Conservation (phyloP, 108 stramenopile genomes). For the Skeletonema marinoi region DNA sequence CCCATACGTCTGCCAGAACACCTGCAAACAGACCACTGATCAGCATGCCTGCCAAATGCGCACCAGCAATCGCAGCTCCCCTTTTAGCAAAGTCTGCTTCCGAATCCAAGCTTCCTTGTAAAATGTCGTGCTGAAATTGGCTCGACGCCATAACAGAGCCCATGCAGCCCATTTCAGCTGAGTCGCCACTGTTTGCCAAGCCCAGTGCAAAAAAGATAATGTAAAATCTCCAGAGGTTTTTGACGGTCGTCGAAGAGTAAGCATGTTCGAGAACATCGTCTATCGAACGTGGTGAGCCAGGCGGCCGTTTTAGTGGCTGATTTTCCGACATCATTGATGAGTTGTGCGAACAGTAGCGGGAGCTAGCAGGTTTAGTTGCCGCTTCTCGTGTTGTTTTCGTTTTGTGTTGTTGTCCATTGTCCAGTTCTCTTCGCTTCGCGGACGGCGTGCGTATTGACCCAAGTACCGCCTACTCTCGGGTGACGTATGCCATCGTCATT, state of each 20-base stretch:
- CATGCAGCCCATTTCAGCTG: constrained; percentile 40
- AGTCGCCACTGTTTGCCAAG: constrained; percentile 38
- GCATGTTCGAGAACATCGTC: background rate
- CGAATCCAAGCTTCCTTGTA: background rate
- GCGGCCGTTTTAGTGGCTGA: background rate
- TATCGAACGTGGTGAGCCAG: constrained; percentile 3
- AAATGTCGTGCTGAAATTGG: constrained; percentile 30
- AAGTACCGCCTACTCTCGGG: too few species aligned
- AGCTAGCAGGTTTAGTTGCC: too few species aligned
- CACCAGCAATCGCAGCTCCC: constrained; percentile 38
- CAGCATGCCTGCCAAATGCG: constrained; percentile 45
- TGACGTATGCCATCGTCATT: too few species aligned
- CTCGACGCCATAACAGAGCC: constrained; percentile 14
- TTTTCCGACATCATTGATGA: background rate
- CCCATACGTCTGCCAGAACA: constrained; percentile 29
- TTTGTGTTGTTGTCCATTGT: too few species aligned
- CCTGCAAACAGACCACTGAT: constrained; percentile 40
- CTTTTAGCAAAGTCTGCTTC: constrained; percentile 25
- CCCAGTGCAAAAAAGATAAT: constrained; percentile 51
- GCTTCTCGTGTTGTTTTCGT: too few species aligned
- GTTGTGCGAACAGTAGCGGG: too few species aligned
- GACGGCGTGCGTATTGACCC: too few species aligned
- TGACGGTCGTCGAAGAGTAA: background rate
- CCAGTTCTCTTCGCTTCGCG: too few species aligned
- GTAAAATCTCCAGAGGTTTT: constrained; percentile 60